These are phyloP conservation scores for Solanum chilense DNA, from an alignment of 257 asterid genomes.

Conservation along the genomic window DNA sequence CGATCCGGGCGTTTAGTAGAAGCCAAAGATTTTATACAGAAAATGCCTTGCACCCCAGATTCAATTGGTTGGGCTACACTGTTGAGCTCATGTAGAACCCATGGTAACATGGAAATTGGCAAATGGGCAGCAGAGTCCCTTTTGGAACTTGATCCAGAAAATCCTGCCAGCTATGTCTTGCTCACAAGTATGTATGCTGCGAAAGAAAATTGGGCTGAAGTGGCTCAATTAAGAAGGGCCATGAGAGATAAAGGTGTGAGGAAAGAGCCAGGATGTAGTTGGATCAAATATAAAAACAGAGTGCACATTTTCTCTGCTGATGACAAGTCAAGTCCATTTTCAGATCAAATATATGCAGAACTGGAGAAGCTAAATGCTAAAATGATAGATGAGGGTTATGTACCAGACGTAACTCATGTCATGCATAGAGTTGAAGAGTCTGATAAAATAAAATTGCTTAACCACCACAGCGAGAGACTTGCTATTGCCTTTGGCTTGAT, in stretches of 20 bases:
- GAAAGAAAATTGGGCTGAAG: conserved; percentile 33
- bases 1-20: conserved; percentile 70
- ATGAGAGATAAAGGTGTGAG: conserved; percentile 34
- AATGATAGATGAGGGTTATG: conserved; percentile 38
- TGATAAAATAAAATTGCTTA: conserved; percentile 25
- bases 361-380: conserved; percentile 28
- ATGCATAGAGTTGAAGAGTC: conserved; percentile 29
- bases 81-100: conserved; percentile 37
- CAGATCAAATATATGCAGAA: conserved; percentile 29
- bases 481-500: conserved; percentile 45
- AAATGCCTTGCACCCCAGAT: conserved; percentile 58
- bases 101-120: conserved; percentile 25
- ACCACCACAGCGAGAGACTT: conserved; percentile 33
- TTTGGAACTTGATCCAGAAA: conserved; percentile 22
- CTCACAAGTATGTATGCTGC: conserved; percentile 29
- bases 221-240: conserved; percentile 28
- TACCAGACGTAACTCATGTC: conserved; percentile 27
- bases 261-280: conserved; percentile 39
- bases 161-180: conserved; percentile 32
- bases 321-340: conserved; percentile 36
- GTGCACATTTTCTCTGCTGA: conserved; percentile 34
- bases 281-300: conserved; percentile 39
- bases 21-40: conserved; percentile 60
- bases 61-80: conserved; percentile 35
- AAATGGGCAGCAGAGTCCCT: conserved; percentile 40